Conservation (phyloP, 108 stramenopile species). For the Cyclotella baltica region DNA sequence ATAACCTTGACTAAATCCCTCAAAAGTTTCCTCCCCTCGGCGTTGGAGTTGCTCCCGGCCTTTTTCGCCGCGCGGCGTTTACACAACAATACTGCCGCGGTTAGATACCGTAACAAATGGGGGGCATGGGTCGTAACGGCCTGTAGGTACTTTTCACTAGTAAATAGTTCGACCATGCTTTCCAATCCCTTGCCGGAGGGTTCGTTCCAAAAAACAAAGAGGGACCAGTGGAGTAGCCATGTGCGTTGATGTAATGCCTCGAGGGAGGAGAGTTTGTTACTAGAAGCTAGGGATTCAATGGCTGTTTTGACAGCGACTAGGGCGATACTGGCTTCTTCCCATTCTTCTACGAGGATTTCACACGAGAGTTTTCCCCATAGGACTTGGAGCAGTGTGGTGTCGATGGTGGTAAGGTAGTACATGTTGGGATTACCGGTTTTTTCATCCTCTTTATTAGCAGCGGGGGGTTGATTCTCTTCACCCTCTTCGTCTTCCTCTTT, state of each 20-base stretch:
- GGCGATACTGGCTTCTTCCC: constrained; percentile 88
- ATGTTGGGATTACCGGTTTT: constrained; percentile 80
- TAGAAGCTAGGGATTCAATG: constrained; percentile 75
- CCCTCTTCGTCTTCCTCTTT: constrained; percentile 65
- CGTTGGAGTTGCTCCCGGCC: constrained; percentile 64
- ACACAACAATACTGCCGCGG: constrained; percentile 95
- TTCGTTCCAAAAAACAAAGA: constrained; percentile 99
- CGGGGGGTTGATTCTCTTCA: constrained; percentile 39
- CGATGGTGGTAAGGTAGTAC: constrained; percentile 80
- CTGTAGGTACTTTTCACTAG: constrained; percentile 91
- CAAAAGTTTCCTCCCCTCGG: constrained; percentile 76
- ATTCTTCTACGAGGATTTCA: constrained; percentile 91
- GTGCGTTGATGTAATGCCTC: constrained; percentile 96
- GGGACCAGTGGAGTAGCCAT: constrained; percentile 98
- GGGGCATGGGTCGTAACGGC: constrained; percentile 99
- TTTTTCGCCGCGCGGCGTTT: constrained; percentile 87
- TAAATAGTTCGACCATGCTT: constrained; percentile 88
- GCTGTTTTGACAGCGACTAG: constrained; percentile 84
- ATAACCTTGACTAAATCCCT: constrained; percentile 92
- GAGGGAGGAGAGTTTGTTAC: constrained; percentile 73
- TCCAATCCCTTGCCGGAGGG: constrained; percentile 83
- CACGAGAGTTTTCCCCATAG: constrained; percentile 94
- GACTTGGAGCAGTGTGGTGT: constrained; percentile 74
- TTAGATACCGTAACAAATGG: constrained; percentile 97
- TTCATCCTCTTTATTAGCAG: constrained; percentile 48